Percentiles rank a stretch among this genome's conserved stretches.
These are phyloP conservation scores for Paraphaeosphaeria sporulosa DNA, from an alignment of 2,329 filamentous ascomycete genomes.

Conservation along the genomic window DNA sequence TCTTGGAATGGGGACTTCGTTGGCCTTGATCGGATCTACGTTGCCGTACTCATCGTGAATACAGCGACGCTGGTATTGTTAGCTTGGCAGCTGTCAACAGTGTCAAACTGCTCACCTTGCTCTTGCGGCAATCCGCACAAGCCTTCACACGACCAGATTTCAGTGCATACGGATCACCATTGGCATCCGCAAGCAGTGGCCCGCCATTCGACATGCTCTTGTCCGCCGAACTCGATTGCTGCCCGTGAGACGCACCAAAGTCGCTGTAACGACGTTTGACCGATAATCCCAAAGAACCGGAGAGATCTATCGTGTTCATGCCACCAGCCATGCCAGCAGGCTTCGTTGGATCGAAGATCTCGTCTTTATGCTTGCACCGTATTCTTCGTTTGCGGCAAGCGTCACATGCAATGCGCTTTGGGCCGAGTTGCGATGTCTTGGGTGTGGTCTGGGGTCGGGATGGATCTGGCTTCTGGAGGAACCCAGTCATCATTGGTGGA, in stretches of 20 bases:
- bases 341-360: conserved; percentile 49
- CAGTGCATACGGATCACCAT: conserved; percentile 51
- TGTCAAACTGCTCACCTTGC: conserved; percentile 61
- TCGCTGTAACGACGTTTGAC: conserved; percentile 45
- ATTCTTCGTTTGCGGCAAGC: conserved; percentile 68
- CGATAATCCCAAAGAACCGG: conserved; percentile 42
- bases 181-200: conserved; percentile 24
- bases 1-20: conserved; percentile 67
- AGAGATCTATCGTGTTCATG: conserved; percentile 42
- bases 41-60: conserved; percentile 71
- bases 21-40: conserved; percentile 69
- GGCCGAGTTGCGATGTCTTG: conserved; percentile 66
- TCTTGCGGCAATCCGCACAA: conserved; percentile 71
- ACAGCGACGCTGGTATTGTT: conserved; percentile 64
- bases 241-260: conserved; percentile 22
- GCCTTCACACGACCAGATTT: conserved; percentile 69
- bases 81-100: conserved; percentile 16
- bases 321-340: conserved; percentile 27
- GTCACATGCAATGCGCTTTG: conserved; percentile 68
- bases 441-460: conserved; percentile 56
- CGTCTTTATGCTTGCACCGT: conserved; percentile 69
- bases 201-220: conserved; percentile 13
- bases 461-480: conserved; percentile 46
- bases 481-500: conserved; percentile 44
- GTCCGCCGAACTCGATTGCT: conserved; percentile 18